Evolutionary conservation across 306 rosid species (phyloP).

Genomic region (Vigna radiata): DNA sequence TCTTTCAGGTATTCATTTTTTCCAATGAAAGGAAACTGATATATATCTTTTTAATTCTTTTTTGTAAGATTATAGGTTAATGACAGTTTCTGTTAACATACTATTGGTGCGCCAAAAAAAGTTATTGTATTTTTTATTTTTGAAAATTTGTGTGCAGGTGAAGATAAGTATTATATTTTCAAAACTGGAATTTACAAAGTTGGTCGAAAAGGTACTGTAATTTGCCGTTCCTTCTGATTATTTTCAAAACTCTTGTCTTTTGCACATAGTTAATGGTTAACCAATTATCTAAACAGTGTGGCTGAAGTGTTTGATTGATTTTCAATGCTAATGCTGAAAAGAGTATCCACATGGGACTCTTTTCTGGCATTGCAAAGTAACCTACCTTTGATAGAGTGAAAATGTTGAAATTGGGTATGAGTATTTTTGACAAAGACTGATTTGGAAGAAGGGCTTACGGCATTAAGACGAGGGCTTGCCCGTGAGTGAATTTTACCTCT

Average conservation of each 20-base stretch:
- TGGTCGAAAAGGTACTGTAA: slow-evolving; percentile 86
- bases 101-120: not conserved
- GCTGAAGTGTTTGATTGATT: not conserved
- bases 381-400: slow-evolving; percentile 24
- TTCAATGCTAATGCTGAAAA: slow-evolving; percentile 3
- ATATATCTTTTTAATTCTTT: slow-evolving; percentile 4
- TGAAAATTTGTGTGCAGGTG: slow-evolving; percentile 57
- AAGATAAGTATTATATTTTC: slow-evolving; percentile 77
- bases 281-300: not conserved
- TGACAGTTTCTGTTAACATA: not conserved
- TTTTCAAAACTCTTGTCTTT: not conserved
- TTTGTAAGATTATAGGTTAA: not conserved
- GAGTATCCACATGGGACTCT: not conserved
- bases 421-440: slow-evolving; percentile 6
- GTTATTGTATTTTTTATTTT: not conserved
- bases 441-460: not conserved
- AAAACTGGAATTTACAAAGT: slow-evolving; percentile 74
- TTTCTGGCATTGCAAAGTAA: not conserved
- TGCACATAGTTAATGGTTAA: not conserved
- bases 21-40: not conserved
- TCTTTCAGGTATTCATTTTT: slow-evolving; percentile 57
- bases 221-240: not conserved
- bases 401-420: slow-evolving; percentile 33
- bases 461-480: not conserved
- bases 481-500: not conserved